Base-by-base conservation (phyloP, 2,329 filamentous ascomycete genomes). In the Talaromyces funiculosus region DNA sequence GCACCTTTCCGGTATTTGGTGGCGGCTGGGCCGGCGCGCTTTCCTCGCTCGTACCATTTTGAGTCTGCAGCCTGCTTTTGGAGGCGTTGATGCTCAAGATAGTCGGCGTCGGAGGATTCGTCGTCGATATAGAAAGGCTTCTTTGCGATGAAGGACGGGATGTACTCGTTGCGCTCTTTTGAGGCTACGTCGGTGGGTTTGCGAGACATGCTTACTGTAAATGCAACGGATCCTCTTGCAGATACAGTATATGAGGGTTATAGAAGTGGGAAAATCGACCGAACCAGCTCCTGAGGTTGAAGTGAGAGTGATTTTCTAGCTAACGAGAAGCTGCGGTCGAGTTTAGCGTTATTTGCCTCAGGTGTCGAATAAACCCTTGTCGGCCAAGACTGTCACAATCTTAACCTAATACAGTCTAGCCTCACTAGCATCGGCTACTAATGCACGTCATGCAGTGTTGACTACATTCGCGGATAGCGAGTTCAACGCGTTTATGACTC, bases 1-100 rank as follows among this genome's bases (percentile, higher is more conserved):
- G 94, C 93, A 71, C 95, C 94, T 79, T 97, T 99, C 66, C 95
- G 90, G 73, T 90, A 99, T 72, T 97, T 99, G 66, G 94, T 99
- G 55, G 93, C 92, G 0, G 92, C 92, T 3, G 91, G 90, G 0
- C 90, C 92, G 10, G 84, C 78, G 72, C 90, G 93, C 77, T 89
- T 89, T 57, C 92, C 92, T 45, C 94, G 88, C 63, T 96, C 90
- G 77, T 97, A 96, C 93, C 92, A 96, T 85, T 90, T 88, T 29
- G 90, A 87, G 49, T 84, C 83, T 61, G 87, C 84, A 51, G 87
- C 85, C 57, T 82, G 77, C 66, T 89, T 87, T 61, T 92, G 87
- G 26, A 93, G 81, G 73, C 92, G 90, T 72, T 99, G 94, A 85
- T 99, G 94, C 77, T 96, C 91, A 65, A 99, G 90, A 73, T 97